Conservation (phyloP, 768 basidiomycete genomes). For the Mycena kentingensis region DNA sequence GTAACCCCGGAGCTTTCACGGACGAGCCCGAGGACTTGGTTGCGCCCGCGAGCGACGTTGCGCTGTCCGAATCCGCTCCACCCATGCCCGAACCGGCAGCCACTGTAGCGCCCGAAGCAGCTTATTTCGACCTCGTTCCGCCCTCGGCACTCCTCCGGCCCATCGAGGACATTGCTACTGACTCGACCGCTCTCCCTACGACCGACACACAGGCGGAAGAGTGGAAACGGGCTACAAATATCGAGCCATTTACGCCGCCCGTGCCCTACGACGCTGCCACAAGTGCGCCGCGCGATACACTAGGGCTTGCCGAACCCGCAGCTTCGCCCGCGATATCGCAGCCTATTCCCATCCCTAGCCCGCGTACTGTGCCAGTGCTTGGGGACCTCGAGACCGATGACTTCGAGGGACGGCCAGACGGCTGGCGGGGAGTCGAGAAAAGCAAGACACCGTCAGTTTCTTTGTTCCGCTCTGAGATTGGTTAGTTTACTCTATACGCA, state of each 20-base stretch:
- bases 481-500: too few species aligned
- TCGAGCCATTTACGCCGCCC: not conserved
- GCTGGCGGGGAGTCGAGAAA: too few species aligned
- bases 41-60: slow-evolving; percentile 5
- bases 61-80: slow-evolving; percentile 20
- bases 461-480: too few species aligned
- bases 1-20: slow-evolving; percentile 55
- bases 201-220: not conserved
- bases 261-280: not conserved
- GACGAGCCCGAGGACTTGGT: slow-evolving; percentile 46
- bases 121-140: not conserved
- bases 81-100: slow-evolving; percentile 11
- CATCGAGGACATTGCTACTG: not conserved
- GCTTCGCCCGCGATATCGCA: not conserved
- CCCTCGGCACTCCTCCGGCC: slow-evolving; percentile 7
- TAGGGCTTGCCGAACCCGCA: not conserved
- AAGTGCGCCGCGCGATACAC: not conserved
- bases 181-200: not conserved
- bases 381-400: not conserved
- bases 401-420: not conserved
- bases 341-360: slow-evolving; percentile 2
- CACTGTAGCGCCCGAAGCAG: too few species aligned
- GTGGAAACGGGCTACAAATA: not conserved
- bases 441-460: not conserved
- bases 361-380: not conserved